Base-by-base conservation (phyloP, 1,284 basidiomycete genomes). In the Hemileia vastatrix region DNA sequence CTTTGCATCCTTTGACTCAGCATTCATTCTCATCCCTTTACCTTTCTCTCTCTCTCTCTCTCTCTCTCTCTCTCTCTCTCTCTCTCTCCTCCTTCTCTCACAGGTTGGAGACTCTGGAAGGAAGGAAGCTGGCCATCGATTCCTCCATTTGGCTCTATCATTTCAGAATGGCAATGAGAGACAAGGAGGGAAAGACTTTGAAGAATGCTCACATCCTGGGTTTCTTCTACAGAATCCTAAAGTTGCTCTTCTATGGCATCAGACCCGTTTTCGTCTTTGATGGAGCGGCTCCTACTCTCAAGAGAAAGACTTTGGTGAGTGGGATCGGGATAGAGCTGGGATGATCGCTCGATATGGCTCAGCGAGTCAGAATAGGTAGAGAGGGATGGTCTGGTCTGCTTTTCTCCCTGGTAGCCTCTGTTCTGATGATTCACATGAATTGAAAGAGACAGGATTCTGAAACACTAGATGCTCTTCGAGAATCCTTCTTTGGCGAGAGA, bases 121-220 rank as follows among this genome's bases (percentile, higher is more conserved):
- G 72, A 13, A 72, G 74, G 65, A 66, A 71, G 32, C 68, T 76
- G 1, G 75, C 74, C 40, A 97, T 98, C 67, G 94, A 98, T 78
- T 96, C 91, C 2, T 95, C 91, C 67, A 96, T 98, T 69, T 98
- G 94, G 94, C 86, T 98, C 65, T 98, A 98, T 72, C 87, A 95
- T 77, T 96, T 96, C 72, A 91, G 95, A 78, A 93, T 93, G 43
- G 97, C 95, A 1, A 97, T 97, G 93, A 84, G 94, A 31, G 92
- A 95, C 78, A 94, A 92, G 74, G 90, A 96, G 64, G 95, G 95
- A 13, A 83, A 86, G 21, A 90, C 84, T 8, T 79, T 98, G 43
- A 83, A 87, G 64, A 97, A 97, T 72, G 93, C 94, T 0, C 94
- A 97, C 78, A 85, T 98, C 21, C 79, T 97, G 54, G 93, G 93